These are phyloP conservation scores for Chlorella ohadii DNA, from an alignment of 139 green algal genomes.

Conservation along the genomic window DNA sequence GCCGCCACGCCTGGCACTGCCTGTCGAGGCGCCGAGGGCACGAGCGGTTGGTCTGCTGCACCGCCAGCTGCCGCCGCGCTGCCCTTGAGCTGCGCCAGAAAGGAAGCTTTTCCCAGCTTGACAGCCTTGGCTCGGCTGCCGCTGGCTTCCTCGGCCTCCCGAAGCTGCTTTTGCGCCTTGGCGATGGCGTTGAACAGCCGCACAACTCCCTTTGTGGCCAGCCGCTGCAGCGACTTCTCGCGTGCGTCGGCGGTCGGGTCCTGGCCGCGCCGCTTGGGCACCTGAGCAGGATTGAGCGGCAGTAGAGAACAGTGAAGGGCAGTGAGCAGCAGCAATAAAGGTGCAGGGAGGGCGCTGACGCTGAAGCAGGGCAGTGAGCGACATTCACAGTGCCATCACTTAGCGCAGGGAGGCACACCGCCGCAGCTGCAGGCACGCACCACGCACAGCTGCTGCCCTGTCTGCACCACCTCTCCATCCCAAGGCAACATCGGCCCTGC, in stretches of 20 bases:
- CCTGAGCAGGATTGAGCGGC: no score
- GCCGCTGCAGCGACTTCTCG: slow-evolving; percentile 75
- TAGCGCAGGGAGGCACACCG: no score
- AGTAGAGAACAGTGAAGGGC: no score
- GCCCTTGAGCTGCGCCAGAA: slow-evolving; percentile 77
- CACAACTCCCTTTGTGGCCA: slow-evolving; percentile 86
- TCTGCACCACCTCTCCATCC: no score
- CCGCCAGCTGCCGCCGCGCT: slow-evolving; percentile 4
- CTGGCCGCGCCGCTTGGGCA: slow-evolving; percentile 58
- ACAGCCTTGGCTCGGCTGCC: slow-evolving; percentile 50
- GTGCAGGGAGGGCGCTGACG: no score
- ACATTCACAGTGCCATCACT: no score
- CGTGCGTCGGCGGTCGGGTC: slow-evolving; percentile 71
- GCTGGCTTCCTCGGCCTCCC: slow-evolving; percentile 39
- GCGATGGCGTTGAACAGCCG: slow-evolving; percentile 91
- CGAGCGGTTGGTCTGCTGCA: slow-evolving; percentile 18
- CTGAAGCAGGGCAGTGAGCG: no score
- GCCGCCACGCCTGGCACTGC: background rate
- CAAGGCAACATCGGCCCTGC: no score
- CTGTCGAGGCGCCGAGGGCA: slow-evolving; percentile 29
- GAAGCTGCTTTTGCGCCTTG: slow-evolving; percentile 72
- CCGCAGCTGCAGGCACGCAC: no score
- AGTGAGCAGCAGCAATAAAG: no score
- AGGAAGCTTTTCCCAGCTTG: slow-evolving; percentile 67
- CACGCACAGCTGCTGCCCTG: no score